phyloP scores from a whole-genome alignment of 2,329 filamentous ascomycete genomes.

The Exophiala dermatitidis region DNA sequence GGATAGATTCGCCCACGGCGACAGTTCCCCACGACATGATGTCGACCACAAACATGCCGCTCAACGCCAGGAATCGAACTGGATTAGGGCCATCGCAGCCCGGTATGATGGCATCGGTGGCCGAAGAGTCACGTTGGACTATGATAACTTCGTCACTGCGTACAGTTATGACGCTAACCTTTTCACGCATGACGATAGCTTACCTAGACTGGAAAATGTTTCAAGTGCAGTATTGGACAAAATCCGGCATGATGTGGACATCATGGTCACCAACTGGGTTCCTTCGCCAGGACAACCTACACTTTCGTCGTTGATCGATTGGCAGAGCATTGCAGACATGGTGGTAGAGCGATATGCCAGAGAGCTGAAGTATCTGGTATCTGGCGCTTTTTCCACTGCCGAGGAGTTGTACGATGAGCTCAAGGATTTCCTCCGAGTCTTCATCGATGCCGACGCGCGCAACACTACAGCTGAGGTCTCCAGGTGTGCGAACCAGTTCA shows the following conservation, averaged over 20 bases:
- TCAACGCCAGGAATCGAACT: slow-evolving; percentile 1
- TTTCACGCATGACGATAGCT: slow-evolving; percentile 33
- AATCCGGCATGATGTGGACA: slow-evolving; percentile 41
- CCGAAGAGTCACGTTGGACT: slow-evolving; percentile 41
- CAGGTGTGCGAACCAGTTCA: slow-evolving; percentile 33
- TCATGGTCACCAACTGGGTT: slow-evolving; percentile 35
- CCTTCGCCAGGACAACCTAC: neutral
- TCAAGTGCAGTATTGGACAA: slow-evolving; percentile 31
- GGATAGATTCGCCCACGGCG: neutral
- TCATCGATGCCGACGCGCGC: slow-evolving; percentile 32
- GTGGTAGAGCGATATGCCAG: slow-evolving; percentile 56
- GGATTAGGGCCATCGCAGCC: slow-evolving; percentile 17
- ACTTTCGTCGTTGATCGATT: slow-evolving; percentile 41
- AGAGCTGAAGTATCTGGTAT: slow-evolving; percentile 41
- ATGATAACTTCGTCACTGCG: slow-evolving; percentile 44
- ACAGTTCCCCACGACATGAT: neutral
- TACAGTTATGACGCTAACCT: slow-evolving; percentile 41
- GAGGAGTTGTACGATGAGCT: slow-evolving; percentile 29
- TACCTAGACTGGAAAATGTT: slow-evolving; percentile 37
- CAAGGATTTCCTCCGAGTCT: slow-evolving; percentile 30
- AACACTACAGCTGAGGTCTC: slow-evolving; percentile 28
- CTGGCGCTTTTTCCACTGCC: slow-evolving; percentile 26
- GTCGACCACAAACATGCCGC: neutral
- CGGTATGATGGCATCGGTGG: slow-evolving; percentile 29
- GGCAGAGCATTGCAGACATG: slow-evolving; percentile 62